Base-by-base conservation (phyloP, 805 yeast species). In the Kazachstania martiniae region DNA sequence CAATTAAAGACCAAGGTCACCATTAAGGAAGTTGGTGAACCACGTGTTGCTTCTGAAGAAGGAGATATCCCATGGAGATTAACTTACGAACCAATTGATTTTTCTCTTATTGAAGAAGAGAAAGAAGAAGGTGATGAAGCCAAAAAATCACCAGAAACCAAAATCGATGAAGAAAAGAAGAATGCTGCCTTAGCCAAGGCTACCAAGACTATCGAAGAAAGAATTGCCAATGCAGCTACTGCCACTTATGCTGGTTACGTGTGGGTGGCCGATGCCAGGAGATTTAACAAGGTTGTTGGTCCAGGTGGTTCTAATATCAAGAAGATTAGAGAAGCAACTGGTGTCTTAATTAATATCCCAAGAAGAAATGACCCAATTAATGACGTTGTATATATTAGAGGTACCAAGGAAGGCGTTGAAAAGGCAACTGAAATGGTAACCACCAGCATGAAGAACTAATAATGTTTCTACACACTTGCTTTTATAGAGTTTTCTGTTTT, bases 231-330 rank as follows among this genome's bases (percentile, higher is more conserved):
- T 26, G 73, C 72, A 32, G 48, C 62, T 36, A 45, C 49, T 15
- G 73, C 72, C 32, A 64, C 66, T 27, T 47, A 60, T 26, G 62
- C 61, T 29, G 91, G 77, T 10, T 82, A 73, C 70, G 58, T 80
- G 38, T 78, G 79, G 68, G 58, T 73, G 25, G 56, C 70, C 26
- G 65, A 71, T 36, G 58, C 73, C 10, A 49, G 58, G 18, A 51
- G 53, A 28, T 78, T 80, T 55, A 69, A 78, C 36, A 70, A 66
- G 51, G 63, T 84, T 33, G 71, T 85, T 41, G 95, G 95, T 7
- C 74, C 84, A 12, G 77, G 72, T 43, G 95, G 95, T 29, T 58
- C 74, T 22, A 74, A 70, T 39, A 64, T 84, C 49, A 73, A 68
- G 46, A 59, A 61, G 41, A 66, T 83, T 37, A 74, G 91, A 61